These are phyloP conservation scores for Aspergillus chevalieri DNA, from an alignment of 2,329 filamentous ascomycete species.

Conservation along the genomic window DNA sequence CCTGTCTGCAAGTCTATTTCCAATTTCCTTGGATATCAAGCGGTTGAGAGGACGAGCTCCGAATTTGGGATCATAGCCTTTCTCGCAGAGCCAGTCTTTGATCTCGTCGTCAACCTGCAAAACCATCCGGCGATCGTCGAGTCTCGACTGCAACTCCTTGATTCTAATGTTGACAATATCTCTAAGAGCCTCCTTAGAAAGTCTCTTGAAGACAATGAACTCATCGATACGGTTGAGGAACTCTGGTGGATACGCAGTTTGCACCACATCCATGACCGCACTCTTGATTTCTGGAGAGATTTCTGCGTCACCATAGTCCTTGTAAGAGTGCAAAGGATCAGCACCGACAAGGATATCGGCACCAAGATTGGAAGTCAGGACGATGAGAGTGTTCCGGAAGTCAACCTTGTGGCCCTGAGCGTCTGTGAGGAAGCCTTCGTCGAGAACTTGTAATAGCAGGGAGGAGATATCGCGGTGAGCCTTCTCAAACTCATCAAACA, in stretches of 20 bases:
- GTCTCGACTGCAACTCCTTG: slow-evolving; percentile 70
- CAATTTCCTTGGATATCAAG: slow-evolving; percentile 82
- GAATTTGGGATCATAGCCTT: slow-evolving; percentile 85
- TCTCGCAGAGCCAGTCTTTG: slow-evolving; percentile 79
- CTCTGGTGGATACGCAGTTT: slow-evolving; percentile 71
- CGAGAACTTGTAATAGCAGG: slow-evolving; percentile 84
- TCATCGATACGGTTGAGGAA: slow-evolving; percentile 96
- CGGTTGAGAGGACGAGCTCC: slow-evolving; percentile 87
- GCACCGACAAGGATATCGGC: slow-evolving; percentile 82
- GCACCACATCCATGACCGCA: slow-evolving; percentile 83
- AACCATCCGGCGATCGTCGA: slow-evolving; percentile 78
- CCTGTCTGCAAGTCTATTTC: slow-evolving; percentile 80
- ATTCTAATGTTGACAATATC: slow-evolving; percentile 94
- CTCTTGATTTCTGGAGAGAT: slow-evolving; percentile 67
- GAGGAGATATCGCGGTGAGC: slow-evolving; percentile 92
- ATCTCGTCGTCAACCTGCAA: slow-evolving; percentile 66
- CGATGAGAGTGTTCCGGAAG: slow-evolving; percentile 93
- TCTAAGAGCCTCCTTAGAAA: slow-evolving; percentile 69
- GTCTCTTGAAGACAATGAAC: slow-evolving; percentile 90
- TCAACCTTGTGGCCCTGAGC: slow-evolving; percentile 94
- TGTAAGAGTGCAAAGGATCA: slow-evolving; percentile 59
- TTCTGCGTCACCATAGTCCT: slow-evolving; percentile 57
- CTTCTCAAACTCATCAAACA: slow-evolving; percentile 98
- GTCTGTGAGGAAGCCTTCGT: slow-evolving; percentile 93
- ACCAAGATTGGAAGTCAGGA: slow-evolving; percentile 90